These are phyloP conservation scores for Cucurbita argyrosperma DNA, from an alignment of 306 rosid species.

Conservation along the genomic window DNA sequence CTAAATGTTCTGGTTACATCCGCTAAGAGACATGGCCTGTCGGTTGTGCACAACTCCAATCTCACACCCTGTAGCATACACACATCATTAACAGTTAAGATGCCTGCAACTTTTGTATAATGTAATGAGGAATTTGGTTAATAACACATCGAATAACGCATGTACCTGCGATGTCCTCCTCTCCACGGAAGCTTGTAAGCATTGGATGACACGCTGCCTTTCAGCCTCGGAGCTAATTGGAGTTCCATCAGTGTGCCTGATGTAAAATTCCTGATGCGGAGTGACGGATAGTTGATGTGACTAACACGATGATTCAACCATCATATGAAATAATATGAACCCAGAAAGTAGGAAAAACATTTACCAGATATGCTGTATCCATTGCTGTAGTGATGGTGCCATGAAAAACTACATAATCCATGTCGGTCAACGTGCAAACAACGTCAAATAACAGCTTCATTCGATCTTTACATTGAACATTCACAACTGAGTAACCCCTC, in stretches of 20 bases:
- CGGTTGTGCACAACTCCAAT: conserved; percentile 50
- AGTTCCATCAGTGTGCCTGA: conserved; percentile 81
- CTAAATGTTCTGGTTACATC: conserved; percentile 79
- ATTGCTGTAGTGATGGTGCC: conserved; percentile 50
- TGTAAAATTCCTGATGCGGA: conserved; percentile 65
- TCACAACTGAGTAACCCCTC: conserved; percentile 76
- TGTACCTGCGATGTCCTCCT: conserved; percentile 77
- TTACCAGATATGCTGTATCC: conserved; percentile 55
- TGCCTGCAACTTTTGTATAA: not conserved
- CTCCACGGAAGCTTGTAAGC: conserved; percentile 68
- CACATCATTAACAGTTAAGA: not conserved
- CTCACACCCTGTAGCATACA: conserved; percentile 48
- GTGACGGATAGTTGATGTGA: not conserved
- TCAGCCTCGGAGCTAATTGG: conserved; percentile 94
- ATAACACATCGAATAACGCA: not conserved
- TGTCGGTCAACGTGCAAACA: conserved; percentile 77
- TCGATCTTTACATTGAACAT: conserved; percentile 85
- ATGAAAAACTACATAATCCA: conserved; percentile 89
- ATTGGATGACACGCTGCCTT: conserved; percentile 70
- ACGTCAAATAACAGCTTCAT: conserved; percentile 64
- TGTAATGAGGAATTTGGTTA: not conserved
- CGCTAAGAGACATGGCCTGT: conserved; percentile 60
- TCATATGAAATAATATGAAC: not conserved
- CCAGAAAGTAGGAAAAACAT: not conserved
- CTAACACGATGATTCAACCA: not conserved